phyloP scores from a whole-genome alignment of 257 asterid species.

The Solanum sitiens region DNA sequence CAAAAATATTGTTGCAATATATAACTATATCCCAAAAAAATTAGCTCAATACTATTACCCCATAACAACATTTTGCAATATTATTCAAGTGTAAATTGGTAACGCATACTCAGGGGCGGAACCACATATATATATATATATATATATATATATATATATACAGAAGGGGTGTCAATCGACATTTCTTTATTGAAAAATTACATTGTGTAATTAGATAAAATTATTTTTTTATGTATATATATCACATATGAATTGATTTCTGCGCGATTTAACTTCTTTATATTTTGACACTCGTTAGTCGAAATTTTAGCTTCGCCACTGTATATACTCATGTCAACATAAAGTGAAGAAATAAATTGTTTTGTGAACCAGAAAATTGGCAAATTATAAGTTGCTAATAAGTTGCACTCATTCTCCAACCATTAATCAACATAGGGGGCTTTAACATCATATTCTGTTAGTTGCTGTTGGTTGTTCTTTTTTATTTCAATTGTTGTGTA shows the following conservation, averaged over 20 bases:
- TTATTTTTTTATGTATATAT: no score
- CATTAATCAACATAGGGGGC: not conserved
- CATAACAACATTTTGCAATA: no score
- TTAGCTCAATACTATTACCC: no score
- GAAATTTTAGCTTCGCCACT: no score
- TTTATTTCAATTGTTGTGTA: not conserved
- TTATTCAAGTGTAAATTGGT: not conserved
- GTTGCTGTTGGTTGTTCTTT: conserved; percentile 27
- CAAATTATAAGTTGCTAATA: not conserved
- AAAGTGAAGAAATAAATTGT: not conserved
- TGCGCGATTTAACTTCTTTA: no score
- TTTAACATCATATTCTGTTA: not conserved
- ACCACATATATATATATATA: no score
- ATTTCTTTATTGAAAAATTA: no score
- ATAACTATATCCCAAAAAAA: no score
- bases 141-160: no score
- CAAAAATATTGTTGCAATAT: not conserved
- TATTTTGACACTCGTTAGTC: no score
- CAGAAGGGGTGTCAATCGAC: accelerated
- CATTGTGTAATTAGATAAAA: no score
- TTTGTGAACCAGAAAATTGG: not conserved
- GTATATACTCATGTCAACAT: not conserved
- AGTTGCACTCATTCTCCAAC: conserved; percentile 10
- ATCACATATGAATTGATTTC: not conserved
- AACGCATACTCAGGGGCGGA: not conserved